phyloP scores from a whole-genome alignment of 2,329 filamentous ascomycete species.

The Colletotrichum tamarilloi region DNA sequence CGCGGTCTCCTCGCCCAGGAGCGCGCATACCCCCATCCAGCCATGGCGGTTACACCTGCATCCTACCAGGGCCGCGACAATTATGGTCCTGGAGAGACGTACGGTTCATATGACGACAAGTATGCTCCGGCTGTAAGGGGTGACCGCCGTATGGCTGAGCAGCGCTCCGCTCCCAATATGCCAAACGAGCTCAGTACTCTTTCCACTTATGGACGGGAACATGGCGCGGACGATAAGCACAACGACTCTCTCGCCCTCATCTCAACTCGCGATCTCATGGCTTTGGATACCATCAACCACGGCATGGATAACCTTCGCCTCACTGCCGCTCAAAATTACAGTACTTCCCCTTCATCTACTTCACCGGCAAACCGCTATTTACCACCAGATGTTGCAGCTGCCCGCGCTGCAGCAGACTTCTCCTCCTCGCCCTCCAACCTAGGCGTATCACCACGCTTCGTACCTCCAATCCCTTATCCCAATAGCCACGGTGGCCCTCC shows the following conservation, averaged over 20 bases:
- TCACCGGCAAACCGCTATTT: conserved; percentile 47
- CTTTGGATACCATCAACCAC: conserved; percentile 55
- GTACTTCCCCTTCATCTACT: conserved; percentile 48
- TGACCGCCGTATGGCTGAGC: conserved; percentile 49
- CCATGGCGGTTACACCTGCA: conserved; percentile 23
- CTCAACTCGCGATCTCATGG: conserved; percentile 65
- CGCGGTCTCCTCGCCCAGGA: conserved; percentile 64
- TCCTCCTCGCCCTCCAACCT: conserved; percentile 48
- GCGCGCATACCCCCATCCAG: conserved; percentile 34
- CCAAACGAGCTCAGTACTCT: conserved; percentile 35
- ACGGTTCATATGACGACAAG: conserved; percentile 51
- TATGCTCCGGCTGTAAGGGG: conserved; percentile 52
- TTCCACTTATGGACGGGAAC: conserved; percentile 48
- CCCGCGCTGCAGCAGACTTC: conserved; percentile 42
- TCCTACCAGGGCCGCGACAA: conserved; percentile 32
- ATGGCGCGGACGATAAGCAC: conserved; percentile 51
- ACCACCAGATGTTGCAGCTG: conserved; percentile 45
- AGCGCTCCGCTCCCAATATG: conserved; percentile 30
- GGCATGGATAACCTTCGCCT: conserved; percentile 56
- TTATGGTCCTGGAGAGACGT: conserved; percentile 48
- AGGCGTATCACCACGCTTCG: conserved; percentile 53
- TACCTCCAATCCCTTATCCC: conserved; percentile 47
- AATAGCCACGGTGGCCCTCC: conserved; percentile 25
- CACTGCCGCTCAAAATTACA: conserved; percentile 49
- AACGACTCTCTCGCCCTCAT: conserved; percentile 59